These are phyloP conservation scores for Phoenix dactylifera DNA, from an alignment of 176 grass and related monocot genomes.

Conservation along the genomic window DNA sequence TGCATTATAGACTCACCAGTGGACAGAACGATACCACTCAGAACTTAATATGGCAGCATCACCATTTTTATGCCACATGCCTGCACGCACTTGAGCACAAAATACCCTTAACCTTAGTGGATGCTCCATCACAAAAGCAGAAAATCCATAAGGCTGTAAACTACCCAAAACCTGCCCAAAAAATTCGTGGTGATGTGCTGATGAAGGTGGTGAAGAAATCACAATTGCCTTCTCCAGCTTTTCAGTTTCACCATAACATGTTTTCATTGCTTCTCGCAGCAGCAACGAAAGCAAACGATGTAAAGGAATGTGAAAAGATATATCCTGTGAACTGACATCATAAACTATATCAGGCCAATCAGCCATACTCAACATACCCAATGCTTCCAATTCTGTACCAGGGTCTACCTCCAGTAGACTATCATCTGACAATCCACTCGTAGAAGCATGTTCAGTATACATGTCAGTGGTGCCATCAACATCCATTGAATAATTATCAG, in stretches of 20 bases:
- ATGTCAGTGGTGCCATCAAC: slow-evolving; percentile 1
- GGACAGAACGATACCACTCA: slow-evolving; percentile 84
- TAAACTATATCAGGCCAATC: slow-evolving; percentile 74
- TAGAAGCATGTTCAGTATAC: slow-evolving; percentile 32
- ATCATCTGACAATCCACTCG: slow-evolving; percentile 50
- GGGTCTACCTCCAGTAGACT: slow-evolving; percentile 47
- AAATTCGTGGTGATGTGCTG: slow-evolving; percentile 44
- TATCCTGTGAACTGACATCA: slow-evolving; percentile 96
- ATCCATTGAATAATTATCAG: slow-evolving; percentile 16
- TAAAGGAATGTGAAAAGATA: slow-evolving; percentile 93
- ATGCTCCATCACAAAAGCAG: slow-evolving; percentile 95
- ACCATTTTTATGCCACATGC: slow-evolving; percentile 98
- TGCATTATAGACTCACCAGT: slow-evolving; percentile 54
- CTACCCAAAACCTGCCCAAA: slow-evolving; percentile 52
- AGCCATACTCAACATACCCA: slow-evolving; percentile 51
- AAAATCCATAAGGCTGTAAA: slow-evolving; percentile 52
- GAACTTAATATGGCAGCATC: slow-evolving; percentile 74
- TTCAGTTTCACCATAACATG: slow-evolving; percentile 54
- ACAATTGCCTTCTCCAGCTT: slow-evolving; percentile 22
- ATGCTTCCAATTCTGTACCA: slow-evolving; percentile 51
- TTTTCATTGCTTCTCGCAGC: slow-evolving; percentile 53
- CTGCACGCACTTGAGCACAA: slow-evolving; percentile 89
- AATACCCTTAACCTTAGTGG: slow-evolving; percentile 87
- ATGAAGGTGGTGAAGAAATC: slow-evolving; percentile 14
- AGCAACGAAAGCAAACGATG: slow-evolving; percentile 92